These are phyloP conservation scores for Exophiala phaeomuriformis DNA, from an alignment of 2,329 filamentous ascomycete species.

Conservation along the genomic window DNA sequence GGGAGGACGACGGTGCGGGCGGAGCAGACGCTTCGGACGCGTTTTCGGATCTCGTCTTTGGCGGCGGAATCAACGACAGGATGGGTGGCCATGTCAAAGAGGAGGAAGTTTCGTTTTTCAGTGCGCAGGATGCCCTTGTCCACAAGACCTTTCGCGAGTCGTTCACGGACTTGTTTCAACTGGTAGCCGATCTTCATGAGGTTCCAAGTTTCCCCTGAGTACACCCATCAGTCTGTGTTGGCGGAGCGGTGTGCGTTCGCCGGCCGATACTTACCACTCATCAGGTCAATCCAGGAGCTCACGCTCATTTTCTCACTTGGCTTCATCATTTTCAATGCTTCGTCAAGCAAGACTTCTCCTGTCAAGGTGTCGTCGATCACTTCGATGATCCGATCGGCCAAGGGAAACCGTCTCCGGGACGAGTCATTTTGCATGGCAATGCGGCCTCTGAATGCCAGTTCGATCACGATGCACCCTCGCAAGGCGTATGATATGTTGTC, in stretches of 20 bases:
- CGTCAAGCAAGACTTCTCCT: conserved; percentile 92
- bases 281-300: conserved; percentile 95
- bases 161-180: conserved; percentile 96
- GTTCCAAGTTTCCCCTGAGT: conserved; percentile 93
- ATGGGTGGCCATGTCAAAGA: conserved; percentile 99
- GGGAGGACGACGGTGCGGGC: conserved; percentile 89
- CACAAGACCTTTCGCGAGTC: conserved; percentile 91
- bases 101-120: conserved; percentile 97
- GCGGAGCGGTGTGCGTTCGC: too few species aligned
- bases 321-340: conserved; percentile 99
- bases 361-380: conserved; percentile 95
- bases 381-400: conserved; percentile 90
- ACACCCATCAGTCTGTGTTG: background rate
- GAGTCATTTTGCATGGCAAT: conserved; percentile 99
- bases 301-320: conserved; percentile 99
- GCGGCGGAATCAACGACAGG: conserved; percentile 92
- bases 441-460: conserved; percentile 89
- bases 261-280: conserved; percentile 66
- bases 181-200: conserved; percentile 99
- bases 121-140: conserved; percentile 98
- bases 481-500: conserved; percentile 99
- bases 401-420: conserved; percentile 79
- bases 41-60: conserved; percentile 92
- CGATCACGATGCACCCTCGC: conserved; percentile 95
- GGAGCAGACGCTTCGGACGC: conserved; percentile 86